Percentiles rank a stretch among this genome's conserved stretches.
phyloP scores from a whole-genome alignment of 257 asterid genomes.

The Petrea volubilis region DNA sequence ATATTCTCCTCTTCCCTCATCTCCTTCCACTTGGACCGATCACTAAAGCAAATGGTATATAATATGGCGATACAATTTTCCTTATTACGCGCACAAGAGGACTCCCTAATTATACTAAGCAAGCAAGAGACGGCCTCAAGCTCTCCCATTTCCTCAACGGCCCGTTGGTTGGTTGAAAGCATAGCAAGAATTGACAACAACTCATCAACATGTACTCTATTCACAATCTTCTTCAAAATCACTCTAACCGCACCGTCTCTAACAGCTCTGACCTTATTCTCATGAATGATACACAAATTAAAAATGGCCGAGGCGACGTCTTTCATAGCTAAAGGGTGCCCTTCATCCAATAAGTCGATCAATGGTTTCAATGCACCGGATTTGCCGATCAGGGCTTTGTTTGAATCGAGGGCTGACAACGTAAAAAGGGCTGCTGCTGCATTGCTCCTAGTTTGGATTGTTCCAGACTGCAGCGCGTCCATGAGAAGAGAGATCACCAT shows the following conservation, averaged over 20 bases:
- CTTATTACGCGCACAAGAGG: constrained; percentile 50
- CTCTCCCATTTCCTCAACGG: constrained; percentile 70
- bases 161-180: constrained; percentile 69
- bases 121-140: constrained; percentile 67
- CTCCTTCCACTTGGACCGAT: constrained; percentile 68
- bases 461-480: constrained; percentile 61
- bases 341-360: constrained; percentile 70
- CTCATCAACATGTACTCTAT: constrained; percentile 61
- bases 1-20: constrained; percentile 66
- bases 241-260: constrained; percentile 72
- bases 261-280: constrained; percentile 75
- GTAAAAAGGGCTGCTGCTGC: constrained; percentile 95
- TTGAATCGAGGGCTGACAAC: constrained; percentile 75
- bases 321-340: constrained; percentile 61
- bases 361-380: constrained; percentile 70
- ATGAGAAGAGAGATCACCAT: constrained; percentile 63
- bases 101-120: constrained; percentile 65
- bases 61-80: constrained; percentile 78
- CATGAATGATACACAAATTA: constrained; percentile 67
- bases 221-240: constrained; percentile 54
- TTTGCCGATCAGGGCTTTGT: constrained; percentile 74
- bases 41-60: constrained; percentile 55
- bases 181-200: constrained; percentile 75
- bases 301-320: constrained; percentile 90
- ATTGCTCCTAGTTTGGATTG: constrained; percentile 73